These are phyloP conservation scores for Talaromyces sp. DNA, from an alignment of 2,329 filamentous ascomycete species.

Conservation along the genomic window DNA sequence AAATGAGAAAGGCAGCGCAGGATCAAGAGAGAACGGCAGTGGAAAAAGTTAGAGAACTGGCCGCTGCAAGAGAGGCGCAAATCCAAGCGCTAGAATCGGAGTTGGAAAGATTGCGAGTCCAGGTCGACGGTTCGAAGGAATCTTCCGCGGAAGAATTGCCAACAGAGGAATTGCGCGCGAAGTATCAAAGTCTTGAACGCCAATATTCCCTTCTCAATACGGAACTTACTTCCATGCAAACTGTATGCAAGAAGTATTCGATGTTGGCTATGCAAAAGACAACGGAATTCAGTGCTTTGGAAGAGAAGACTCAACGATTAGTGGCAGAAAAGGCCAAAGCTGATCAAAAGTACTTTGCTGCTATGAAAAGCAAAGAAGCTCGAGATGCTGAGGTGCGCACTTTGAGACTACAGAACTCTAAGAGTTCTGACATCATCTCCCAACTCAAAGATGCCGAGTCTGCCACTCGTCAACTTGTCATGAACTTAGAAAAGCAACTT, in stretches of 20 bases:
- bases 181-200: constrained; percentile 68
- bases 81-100: constrained; percentile 80
- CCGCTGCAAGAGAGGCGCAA: constrained; percentile 70
- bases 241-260: constrained; percentile 85
- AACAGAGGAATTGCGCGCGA: constrained; percentile 65
- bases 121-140: constrained; percentile 45
- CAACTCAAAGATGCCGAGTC: constrained; percentile 88
- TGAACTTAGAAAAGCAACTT: constrained; percentile 86
- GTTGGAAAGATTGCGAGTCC: constrained; percentile 62
- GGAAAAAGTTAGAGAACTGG: constrained; percentile 73
- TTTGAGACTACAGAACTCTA: constrained; percentile 74
- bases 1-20: constrained; percentile 70
- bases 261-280: constrained; percentile 81
- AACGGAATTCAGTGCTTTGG: constrained; percentile 65
- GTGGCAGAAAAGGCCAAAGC: constrained; percentile 90
- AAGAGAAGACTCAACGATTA: constrained; percentile 70
- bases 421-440: constrained; percentile 88
- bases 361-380: constrained; percentile 88
- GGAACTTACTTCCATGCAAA: constrained; percentile 83
- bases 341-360: constrained; percentile 95
- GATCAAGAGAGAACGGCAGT: constrained; percentile 67
- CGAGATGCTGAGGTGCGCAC: constrained; percentile 74
- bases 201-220: constrained; percentile 80
- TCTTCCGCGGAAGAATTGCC: constrained; percentile 45
- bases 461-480: constrained; percentile 66